A percentile compares a stretch with the other conserved stretches of the same genome.
phyloP scores from a whole-genome alignment of 2,329 filamentous ascomycete genomes.

The Aspergillus cejpii region DNA sequence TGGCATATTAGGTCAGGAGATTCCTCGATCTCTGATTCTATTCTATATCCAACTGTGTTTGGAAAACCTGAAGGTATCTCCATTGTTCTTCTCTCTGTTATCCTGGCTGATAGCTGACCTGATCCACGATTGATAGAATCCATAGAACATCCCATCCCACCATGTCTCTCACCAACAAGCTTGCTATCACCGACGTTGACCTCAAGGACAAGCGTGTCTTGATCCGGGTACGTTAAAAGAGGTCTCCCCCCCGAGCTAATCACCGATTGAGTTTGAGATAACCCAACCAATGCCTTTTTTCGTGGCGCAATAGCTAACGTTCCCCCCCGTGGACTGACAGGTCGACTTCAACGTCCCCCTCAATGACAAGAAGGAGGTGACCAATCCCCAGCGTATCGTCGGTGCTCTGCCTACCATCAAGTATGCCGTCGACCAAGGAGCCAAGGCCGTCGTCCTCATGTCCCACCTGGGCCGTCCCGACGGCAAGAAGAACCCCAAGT shows the following conservation, averaged over 20 bases:
- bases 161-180: constrained; percentile 99
- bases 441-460: constrained; percentile 93
- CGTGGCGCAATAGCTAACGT: background rate
- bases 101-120: background rate
- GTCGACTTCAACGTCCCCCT: constrained; percentile 99
- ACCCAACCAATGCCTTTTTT: constrained; percentile 3
- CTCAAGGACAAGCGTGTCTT: constrained; percentile 97
- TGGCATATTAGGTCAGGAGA: constrained; percentile 1
- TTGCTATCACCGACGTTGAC: constrained; percentile 92
- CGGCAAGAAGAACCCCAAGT: constrained; percentile 83
- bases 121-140: constrained; percentile 1
- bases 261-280: constrained; percentile 12
- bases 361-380: constrained; percentile 84
- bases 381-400: constrained; percentile 97
- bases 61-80: background rate
- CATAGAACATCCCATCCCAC: constrained; percentile 17
- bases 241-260: constrained; percentile 10
- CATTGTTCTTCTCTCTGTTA: background rate
- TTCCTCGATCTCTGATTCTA: background rate
- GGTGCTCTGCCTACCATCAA: constrained; percentile 94
- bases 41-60: no score
- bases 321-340: constrained; percentile 46
- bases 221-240: constrained; percentile 67
- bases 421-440: constrained; percentile 81
- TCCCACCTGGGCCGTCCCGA: constrained; percentile 96